These are phyloP conservation scores for Volvariella surrecta DNA, from an alignment of 1,284 basidiomycete species.

Conservation along the genomic window DNA sequence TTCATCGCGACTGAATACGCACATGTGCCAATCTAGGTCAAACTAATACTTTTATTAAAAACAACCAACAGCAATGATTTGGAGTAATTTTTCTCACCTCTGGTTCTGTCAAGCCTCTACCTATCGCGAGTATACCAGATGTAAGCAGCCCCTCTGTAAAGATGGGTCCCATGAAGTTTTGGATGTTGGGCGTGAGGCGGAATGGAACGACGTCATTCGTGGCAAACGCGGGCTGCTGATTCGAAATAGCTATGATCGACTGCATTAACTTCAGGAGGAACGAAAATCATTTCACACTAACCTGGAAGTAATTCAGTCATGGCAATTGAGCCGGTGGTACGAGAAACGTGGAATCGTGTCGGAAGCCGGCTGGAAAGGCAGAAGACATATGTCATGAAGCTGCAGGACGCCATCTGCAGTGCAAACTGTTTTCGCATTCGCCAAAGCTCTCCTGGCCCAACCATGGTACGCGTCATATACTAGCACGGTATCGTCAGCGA, in stretches of 20 bases:
- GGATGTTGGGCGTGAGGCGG: slow-evolving; percentile 95
- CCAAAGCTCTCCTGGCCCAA: slow-evolving; percentile 85
- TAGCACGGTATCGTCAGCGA: slow-evolving; percentile 21
- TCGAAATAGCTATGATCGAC: slow-evolving; percentile 25
- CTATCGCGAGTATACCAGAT: slow-evolving; percentile 86
- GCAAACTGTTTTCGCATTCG: slow-evolving; percentile 97
- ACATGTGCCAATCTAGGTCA: slow-evolving; percentile 83
- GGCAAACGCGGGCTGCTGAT: slow-evolving; percentile 53
- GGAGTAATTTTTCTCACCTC: slow-evolving; percentile 48
- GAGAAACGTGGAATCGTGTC: slow-evolving; percentile 81
- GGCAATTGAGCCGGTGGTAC: slow-evolving; percentile 82
- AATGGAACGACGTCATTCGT: slow-evolving; percentile 90
- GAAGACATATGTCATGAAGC: slow-evolving; percentile 91
- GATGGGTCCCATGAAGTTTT: slow-evolving; percentile 85
- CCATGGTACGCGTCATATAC: slow-evolving; percentile 90
- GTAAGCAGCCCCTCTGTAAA: slow-evolving; percentile 89
- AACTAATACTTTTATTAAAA: no score
- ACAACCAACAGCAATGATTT: no score
- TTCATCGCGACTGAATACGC: slow-evolving; percentile 91
- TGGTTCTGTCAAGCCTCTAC: slow-evolving; percentile 83
- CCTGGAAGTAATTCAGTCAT: slow-evolving; percentile 89
- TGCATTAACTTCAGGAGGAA: neutral
- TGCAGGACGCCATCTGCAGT: slow-evolving; percentile 78
- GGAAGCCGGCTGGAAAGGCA: slow-evolving; percentile 83
- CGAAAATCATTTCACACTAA: slow-evolving; percentile 29